Evolutionary conservation across 805 yeast species (phyloP), one percentile per base, ranked within the genome.

Genomic region (Soucietia sequanensis): DNA sequence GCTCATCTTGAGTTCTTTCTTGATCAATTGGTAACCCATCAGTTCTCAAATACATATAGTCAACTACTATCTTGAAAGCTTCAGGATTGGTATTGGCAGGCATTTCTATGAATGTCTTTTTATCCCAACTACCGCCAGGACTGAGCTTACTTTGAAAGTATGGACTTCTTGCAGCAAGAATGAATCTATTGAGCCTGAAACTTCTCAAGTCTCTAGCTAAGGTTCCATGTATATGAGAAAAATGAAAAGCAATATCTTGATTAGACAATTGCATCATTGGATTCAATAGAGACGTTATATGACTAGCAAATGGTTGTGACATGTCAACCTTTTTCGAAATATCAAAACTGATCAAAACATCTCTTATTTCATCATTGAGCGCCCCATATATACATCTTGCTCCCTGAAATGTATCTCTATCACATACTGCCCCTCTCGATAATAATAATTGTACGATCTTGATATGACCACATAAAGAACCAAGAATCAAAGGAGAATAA

Each of bases 341-440:
- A 51, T 83, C 89, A 50, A 68, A 80, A 26, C 75, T 66, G 13
- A 80, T 50, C 33, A 85, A 57, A 14, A 82, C 53, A 26, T 73
- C 70, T 30, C 89, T 58, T 18, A 85, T 85, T 4, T 64, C 54
- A 50, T 83, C 88, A 12, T 73, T 85, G 37, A 85, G 58, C 0
- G 95, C 93, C 2, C 90, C 93, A 49, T 85, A 84, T 2, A 84
- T 68, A 44, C 91, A 84, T 28, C 70, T 68, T 9, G 82, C 86
- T 2, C 95, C 93, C 54, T 84, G 85, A 49, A 79, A 79, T n/a
- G 89, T 80, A 51, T 84, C 91, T 48, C 87, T 69, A 54, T 83
- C 90, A 54, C 91, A 84, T 6, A 78, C 68, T 0, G 93, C 88
- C 6, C 95, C 95, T 27, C 67, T 42, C 29, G 74, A 68, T 7